These are phyloP conservation scores for Cladosporium sp. DNA, from an alignment of 2,329 filamentous ascomycete genomes.

Conservation along the genomic window DNA sequence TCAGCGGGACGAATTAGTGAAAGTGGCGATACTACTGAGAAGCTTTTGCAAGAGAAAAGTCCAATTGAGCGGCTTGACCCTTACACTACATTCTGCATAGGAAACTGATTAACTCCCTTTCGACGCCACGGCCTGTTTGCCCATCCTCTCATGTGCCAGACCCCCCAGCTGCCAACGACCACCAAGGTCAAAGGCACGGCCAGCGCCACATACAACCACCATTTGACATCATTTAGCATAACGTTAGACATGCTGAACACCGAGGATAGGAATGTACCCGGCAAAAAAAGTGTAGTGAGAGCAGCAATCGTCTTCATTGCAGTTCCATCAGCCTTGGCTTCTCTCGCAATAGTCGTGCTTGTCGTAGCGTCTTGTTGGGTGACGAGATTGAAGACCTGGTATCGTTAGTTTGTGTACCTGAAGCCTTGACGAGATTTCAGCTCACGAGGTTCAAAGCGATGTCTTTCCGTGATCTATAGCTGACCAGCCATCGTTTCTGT, in stretches of 20 bases:
- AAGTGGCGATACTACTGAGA: too few species aligned
- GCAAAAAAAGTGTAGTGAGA: conserved; percentile 16
- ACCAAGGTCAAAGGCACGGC: background rate
- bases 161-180: background rate
- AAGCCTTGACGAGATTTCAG: background rate
- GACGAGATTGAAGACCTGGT: conserved; percentile 4
- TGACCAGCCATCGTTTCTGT: conserved; percentile 1
- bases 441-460: conserved; percentile 4
- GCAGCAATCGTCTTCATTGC: conserved; percentile 16
- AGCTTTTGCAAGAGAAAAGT: too few species aligned
- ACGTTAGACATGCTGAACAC: conserved; percentile 15
- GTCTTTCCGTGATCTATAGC: conserved; percentile 1
- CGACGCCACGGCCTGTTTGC: too few species aligned
- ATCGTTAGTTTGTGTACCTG: background rate
- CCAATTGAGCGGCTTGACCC: too few species aligned
- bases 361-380: conserved; percentile 3
- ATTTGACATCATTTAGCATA: conserved; percentile 13
- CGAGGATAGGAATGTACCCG: conserved; percentile 14
- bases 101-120: too few species aligned
- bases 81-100: too few species aligned
- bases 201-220: conserved; percentile 3
- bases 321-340: conserved; percentile 9
- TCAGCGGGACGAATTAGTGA: too few species aligned
- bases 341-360: background rate
- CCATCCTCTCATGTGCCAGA: too few species aligned